Conservation (phyloP, 352 stramenopile species). For the Blastocystis sp. region DNA sequence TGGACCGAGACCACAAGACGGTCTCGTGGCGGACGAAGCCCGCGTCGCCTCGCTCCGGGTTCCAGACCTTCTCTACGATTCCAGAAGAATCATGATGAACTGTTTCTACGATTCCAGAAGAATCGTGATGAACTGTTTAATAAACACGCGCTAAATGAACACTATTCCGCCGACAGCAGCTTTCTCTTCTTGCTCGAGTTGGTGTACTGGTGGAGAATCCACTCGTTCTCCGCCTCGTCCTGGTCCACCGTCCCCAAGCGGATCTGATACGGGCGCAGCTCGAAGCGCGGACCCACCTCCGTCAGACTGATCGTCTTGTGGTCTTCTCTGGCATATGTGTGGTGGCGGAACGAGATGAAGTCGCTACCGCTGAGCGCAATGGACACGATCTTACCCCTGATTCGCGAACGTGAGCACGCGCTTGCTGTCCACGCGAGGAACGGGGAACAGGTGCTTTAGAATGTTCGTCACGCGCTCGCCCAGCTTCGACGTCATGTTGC, state of each 20-base stretch:
- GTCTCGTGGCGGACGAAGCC: conserved; percentile 33
- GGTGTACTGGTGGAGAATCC: conserved; percentile 97
- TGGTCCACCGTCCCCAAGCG: conserved; percentile 97
- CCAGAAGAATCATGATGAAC: neutral
- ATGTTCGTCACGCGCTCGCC: conserved; percentile 94
- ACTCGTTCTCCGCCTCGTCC: conserved; percentile 98
- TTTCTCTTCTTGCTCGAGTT: conserved; percentile 96
- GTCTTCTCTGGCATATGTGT: conserved; percentile 78
- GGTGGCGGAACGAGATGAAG: conserved; percentile 98
- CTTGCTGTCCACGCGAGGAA: conserved; percentile 92
- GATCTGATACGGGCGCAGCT: conserved; percentile 94
- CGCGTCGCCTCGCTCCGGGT: no score
- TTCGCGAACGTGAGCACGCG: conserved; percentile 97
- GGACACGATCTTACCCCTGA: conserved; percentile 78
- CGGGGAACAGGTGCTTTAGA: conserved; percentile 97
- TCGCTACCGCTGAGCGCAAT: conserved; percentile 80
- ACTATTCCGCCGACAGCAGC: conserved; percentile 30
- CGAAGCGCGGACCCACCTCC: conserved; percentile 93
- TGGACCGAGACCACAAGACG: neutral
- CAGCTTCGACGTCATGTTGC: conserved; percentile 92
- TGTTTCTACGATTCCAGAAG: no score
- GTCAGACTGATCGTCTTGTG: conserved; percentile 55
- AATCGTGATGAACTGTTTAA: no score
- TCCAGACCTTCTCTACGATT: no score
- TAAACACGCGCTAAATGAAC: neutral